These are phyloP conservation scores for Candida suzukii DNA, from an alignment of 805 yeast species.

Conservation along the genomic window DNA sequence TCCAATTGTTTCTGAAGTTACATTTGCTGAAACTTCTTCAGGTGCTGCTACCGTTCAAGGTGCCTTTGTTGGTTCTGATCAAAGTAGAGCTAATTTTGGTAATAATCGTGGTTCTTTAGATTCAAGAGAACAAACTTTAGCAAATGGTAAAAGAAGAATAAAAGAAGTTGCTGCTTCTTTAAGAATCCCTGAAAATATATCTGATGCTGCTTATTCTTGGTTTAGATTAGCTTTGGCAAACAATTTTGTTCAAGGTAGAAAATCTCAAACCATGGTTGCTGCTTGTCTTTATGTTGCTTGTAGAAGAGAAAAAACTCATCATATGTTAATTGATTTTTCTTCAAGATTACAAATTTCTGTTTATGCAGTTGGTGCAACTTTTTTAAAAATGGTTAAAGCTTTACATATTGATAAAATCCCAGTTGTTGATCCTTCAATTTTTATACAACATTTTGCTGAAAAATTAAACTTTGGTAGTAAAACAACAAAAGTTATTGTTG, in stretches of 20 bases:
- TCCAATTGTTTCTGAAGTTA: constrained; percentile 92
- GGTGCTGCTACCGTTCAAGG: constrained; percentile 98
- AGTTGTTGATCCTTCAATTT: constrained; percentile 87
- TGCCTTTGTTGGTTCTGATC: constrained; percentile 84
- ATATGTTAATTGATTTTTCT: constrained; percentile 93
- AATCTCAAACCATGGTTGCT: constrained; percentile 91
- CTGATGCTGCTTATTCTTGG: constrained; percentile 86
- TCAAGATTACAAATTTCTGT: constrained; percentile 86
- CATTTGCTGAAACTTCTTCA: constrained; percentile 83
- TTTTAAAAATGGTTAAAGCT: constrained; percentile 83
- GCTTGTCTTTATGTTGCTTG: constrained; percentile 95
- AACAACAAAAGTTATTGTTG: constrained; percentile 69
- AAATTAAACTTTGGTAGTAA: constrained; percentile 74
- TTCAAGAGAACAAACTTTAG: constrained; percentile 81
- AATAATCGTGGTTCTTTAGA: constrained; percentile 71
- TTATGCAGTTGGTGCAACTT: constrained; percentile 93
- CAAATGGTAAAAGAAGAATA: constrained; percentile 75
- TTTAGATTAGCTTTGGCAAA: constrained; percentile 78
- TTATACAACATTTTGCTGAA: constrained; percentile 90
- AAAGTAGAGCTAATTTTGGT: constrained; percentile 64
- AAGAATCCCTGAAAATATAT: constrained; percentile 73
- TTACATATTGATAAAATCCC: constrained; percentile 75
- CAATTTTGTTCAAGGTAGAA: constrained; percentile 94
- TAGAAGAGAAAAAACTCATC: constrained; percentile 83
- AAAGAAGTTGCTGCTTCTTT: constrained; percentile 74